Percentiles rank a stretch among this genome's conserved stretches.
phyloP scores from a whole-genome alignment of 163 green algal species.

The Volvox carteri region DNA sequence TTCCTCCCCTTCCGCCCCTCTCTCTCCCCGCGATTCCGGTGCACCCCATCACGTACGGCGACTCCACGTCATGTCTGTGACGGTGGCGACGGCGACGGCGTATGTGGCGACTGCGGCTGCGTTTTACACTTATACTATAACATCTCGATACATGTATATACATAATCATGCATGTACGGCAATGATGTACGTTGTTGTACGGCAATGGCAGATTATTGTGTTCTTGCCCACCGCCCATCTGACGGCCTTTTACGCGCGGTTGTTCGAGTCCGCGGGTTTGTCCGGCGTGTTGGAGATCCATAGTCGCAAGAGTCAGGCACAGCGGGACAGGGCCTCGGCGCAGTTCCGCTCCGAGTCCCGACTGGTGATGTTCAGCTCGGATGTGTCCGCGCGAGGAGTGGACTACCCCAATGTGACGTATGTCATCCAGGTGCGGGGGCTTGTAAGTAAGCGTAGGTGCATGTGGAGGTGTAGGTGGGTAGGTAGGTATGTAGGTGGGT shows the following conservation, averaged over 20 bases:
- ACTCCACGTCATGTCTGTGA: no score
- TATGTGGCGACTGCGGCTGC: no score
- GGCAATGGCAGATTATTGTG: conserved; percentile 61
- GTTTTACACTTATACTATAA: no score
- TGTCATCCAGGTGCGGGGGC: conserved; percentile 86
- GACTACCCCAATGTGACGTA: conserved; percentile 95
- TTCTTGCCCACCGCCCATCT: conserved; percentile 55
- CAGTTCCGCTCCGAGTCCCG: conserved; percentile 76
- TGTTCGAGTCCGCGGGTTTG: conserved; percentile 4
- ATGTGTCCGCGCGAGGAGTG: conserved; percentile 94
- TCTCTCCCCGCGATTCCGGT: no score
- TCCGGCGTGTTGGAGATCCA: conserved; percentile 38
- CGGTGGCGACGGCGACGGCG: no score
- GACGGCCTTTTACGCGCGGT: conserved; percentile 44
- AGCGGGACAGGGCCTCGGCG: conserved; percentile 67
- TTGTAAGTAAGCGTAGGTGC: background rate
- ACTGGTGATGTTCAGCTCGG: conserved; percentile 88
- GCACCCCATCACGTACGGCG: no score
- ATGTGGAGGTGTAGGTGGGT: background rate
- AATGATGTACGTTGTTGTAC: no score
- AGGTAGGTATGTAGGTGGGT: background rate
- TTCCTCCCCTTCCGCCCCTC: no score
- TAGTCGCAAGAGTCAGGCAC: conserved; percentile 87
- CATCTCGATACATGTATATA: no score
- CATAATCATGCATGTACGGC: no score